phyloP scores from a whole-genome alignment of 768 basidiomycete species.

The Lactarius deliciosus region DNA sequence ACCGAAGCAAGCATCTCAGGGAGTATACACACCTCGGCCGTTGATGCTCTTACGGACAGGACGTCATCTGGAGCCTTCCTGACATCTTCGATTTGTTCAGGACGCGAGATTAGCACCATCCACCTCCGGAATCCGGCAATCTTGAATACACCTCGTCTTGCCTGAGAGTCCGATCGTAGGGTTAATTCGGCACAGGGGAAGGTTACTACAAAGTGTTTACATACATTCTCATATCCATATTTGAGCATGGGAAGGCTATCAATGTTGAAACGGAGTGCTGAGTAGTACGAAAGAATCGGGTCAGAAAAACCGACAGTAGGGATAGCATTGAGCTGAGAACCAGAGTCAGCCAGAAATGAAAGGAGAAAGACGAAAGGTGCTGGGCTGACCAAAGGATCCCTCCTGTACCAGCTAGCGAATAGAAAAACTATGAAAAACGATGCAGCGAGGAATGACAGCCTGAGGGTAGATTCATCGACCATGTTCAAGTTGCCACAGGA shows the following conservation, averaged over 20 bases:
- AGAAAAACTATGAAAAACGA: not conserved
- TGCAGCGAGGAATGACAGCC: not conserved
- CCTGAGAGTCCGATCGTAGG: no score
- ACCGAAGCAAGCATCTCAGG: no score
- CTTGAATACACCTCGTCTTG: no score
- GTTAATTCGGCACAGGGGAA: no score
- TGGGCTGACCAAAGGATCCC: not conserved
- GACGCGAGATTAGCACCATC: no score
- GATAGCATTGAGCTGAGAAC: not conserved
- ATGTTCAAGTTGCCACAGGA: constrained; percentile 13
- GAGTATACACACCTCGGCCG: no score
- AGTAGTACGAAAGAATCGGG: not conserved
- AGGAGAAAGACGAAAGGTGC: not conserved
- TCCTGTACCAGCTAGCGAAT: not conserved
- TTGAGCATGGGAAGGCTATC: not conserved
- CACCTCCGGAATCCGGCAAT: no score
- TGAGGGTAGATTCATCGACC: not conserved
- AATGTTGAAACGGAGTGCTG: not conserved
- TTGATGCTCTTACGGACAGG: no score
- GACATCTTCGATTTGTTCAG: no score
- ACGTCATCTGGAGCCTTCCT: no score
- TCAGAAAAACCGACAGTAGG: not conserved
- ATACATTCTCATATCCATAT: not conserved
- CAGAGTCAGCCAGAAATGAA: not conserved
- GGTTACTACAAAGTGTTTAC: no score